These are phyloP conservation scores for Eragrostis nindensis DNA, from an alignment of 176 grass and related monocot genomes.

Conservation along the genomic window DNA sequence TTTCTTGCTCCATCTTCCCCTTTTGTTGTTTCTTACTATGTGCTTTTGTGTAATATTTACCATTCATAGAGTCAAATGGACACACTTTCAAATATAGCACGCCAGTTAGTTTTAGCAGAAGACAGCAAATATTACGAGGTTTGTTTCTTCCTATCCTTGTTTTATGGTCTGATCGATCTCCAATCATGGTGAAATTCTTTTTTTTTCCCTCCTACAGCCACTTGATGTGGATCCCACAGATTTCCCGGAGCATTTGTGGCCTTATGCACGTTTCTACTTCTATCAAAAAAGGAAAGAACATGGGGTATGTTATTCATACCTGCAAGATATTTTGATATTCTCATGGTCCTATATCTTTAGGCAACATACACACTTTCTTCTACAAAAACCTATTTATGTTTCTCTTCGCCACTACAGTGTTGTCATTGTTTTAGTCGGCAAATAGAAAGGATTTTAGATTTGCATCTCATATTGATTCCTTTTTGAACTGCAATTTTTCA, in stretches of 20 bases:
- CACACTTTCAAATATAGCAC: background rate
- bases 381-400: background rate
- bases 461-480: too few relatives aligned
- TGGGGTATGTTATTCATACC: conserved; percentile 10
- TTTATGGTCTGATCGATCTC: too few relatives aligned
- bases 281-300: background rate
- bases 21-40: background rate
- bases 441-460: too few relatives aligned
- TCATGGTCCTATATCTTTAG: too few relatives aligned
- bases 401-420: too few relatives aligned
- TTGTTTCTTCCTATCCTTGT: background rate
- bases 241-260: background rate
- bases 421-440: too few relatives aligned
- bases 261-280: conserved; percentile 4
- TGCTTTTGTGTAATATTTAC: too few relatives aligned
- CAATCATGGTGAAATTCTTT: too few relatives aligned
- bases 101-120: background rate
- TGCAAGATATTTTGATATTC: background rate
- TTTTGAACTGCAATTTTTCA: too few relatives aligned
- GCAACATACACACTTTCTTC: too few relatives aligned
- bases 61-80: background rate
- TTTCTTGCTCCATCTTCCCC: background rate
- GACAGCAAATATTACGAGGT: background rate
- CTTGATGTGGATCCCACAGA: background rate
- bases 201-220: background rate